A percentile compares a stretch with the other conserved stretches of the same genome.
Evolutionary conservation across 768 basidiomycete species (phyloP).

Genomic region (Rhizopogon sp.): DNA sequence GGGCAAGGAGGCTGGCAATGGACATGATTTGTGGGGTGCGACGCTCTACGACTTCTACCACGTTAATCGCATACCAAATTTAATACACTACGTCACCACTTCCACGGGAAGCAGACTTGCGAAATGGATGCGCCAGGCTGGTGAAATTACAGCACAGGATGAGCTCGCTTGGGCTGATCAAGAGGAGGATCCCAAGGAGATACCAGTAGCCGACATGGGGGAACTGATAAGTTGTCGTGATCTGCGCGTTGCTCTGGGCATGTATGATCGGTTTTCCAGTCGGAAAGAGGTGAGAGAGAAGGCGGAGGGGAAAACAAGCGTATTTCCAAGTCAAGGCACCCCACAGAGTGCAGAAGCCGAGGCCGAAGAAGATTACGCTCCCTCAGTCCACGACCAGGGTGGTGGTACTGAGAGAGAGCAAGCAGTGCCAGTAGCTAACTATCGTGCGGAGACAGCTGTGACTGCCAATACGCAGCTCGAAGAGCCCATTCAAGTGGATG

Average conservation of each 20-base stretch:
- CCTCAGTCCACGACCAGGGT: neutral
- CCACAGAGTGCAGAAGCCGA: neutral
- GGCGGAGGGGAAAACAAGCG: neutral
- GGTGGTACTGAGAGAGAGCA: neutral
- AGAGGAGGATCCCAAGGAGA: constrained; percentile 18
- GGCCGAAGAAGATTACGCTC: neutral
- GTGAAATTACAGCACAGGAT: constrained; percentile 8
- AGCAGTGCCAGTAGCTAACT: neutral
- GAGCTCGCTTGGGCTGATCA: constrained; percentile 18
- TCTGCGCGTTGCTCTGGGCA: neutral
- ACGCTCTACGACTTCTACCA: constrained; percentile 23
- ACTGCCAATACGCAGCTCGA: neutral
- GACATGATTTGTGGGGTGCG: constrained; percentile 18
- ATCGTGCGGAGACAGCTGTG: neutral
- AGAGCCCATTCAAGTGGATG: neutral
- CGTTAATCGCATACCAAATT: constrained; percentile 1
- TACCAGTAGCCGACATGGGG: constrained; percentile 12
- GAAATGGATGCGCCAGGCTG: constrained; percentile 4
- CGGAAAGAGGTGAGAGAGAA: neutral
- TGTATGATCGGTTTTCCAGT: neutral
- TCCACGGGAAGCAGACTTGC: constrained; percentile 18
- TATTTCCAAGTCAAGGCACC: neutral
- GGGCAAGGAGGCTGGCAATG: constrained; percentile 18
- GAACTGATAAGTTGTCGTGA: constrained; percentile 12
- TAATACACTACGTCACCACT: neutral